Conservation (phyloP, 176 grass and related monocot species). For the Aegilops longissima region DNA sequence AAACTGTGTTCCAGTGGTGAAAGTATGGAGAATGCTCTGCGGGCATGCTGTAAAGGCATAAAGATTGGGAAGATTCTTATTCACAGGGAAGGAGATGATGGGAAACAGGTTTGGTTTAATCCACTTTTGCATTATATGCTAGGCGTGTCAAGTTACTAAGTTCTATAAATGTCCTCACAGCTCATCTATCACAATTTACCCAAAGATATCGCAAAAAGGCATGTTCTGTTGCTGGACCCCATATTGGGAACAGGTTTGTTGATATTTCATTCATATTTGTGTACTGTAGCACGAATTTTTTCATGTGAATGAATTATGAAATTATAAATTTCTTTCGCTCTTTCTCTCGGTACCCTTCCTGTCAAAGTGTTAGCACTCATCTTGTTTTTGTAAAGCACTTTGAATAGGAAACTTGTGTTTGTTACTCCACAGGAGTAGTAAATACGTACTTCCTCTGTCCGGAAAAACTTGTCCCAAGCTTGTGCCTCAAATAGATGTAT, state of each 20-base stretch:
- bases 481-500: too few species aligned
- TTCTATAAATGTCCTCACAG: conserved; percentile 36
- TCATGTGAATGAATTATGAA: neutral
- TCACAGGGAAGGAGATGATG: conserved; percentile 64
- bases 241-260: conserved; percentile 96
- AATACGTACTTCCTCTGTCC: neutral
- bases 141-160: conserved; percentile 27
- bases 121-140: conserved; percentile 36
- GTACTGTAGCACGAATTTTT: neutral
- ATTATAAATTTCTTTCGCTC: neutral
- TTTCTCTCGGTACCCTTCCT: neutral
- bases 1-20: conserved; percentile 65
- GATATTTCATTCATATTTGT: neutral
- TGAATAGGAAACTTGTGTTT: neutral
- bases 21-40: conserved; percentile 80
- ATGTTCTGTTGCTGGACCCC: conserved; percentile 94
- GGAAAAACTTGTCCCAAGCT: too few species aligned
- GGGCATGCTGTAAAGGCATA: conserved; percentile 80
- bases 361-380: neutral
- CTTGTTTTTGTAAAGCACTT: neutral
- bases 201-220: conserved; percentile 57
- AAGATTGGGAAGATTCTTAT: conserved; percentile 86
- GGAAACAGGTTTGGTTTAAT: conserved; percentile 74
- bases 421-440: neutral
- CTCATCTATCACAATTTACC: conserved; percentile 87